These are phyloP conservation scores for Pythium periplocum DNA, from an alignment of 352 stramenopile genomes.

Conservation along the genomic window DNA sequence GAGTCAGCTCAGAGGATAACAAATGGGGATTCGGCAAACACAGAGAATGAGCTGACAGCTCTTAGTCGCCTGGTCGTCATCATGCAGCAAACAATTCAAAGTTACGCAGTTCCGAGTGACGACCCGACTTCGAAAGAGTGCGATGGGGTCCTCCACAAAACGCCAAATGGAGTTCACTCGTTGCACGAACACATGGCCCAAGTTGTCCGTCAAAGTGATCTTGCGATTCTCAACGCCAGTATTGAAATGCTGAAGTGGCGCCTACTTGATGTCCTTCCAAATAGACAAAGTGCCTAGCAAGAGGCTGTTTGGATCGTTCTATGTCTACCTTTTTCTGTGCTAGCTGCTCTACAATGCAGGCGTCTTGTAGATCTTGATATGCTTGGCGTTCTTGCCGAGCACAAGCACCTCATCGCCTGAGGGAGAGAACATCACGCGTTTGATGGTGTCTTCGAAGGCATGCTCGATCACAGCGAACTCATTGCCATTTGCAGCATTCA, in stretches of 20 bases:
- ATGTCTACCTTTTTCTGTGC: too few relatives aligned
- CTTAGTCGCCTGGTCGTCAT: too few relatives aligned
- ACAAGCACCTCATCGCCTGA: conserved; percentile 61
- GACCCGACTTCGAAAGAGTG: too few relatives aligned
- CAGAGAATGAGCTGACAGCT: conserved; percentile 34
- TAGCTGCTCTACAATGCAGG: conserved; percentile 6
- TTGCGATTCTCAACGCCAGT: conserved; percentile 55
- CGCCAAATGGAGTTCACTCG: conserved; percentile 10
- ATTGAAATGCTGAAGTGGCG: conserved; percentile 71
- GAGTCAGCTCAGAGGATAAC: conserved; percentile 35
- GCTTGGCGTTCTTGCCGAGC: conserved; percentile 55
- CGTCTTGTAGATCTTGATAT: conserved; percentile 65
- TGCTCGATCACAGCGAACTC: conserved; percentile 48
- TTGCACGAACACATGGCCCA: conserved; percentile 56
- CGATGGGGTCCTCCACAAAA: conserved; percentile 1
- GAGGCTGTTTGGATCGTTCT: too few relatives aligned
- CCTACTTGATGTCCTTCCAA: conserved; percentile 40
- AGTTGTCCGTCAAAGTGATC: conserved; percentile 50
- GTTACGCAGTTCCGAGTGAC: too few relatives aligned
- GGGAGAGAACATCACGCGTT: conserved; percentile 56
- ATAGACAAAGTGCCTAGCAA: not conserved
- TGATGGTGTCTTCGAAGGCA: conserved; percentile 58
- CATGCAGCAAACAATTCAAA: too few relatives aligned
- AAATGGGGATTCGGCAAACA: conserved; percentile 45
- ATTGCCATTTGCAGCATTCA: conserved; percentile 39